phyloP scores from a whole-genome alignment of 257 asterid species.

The Ballota nigra region DNA sequence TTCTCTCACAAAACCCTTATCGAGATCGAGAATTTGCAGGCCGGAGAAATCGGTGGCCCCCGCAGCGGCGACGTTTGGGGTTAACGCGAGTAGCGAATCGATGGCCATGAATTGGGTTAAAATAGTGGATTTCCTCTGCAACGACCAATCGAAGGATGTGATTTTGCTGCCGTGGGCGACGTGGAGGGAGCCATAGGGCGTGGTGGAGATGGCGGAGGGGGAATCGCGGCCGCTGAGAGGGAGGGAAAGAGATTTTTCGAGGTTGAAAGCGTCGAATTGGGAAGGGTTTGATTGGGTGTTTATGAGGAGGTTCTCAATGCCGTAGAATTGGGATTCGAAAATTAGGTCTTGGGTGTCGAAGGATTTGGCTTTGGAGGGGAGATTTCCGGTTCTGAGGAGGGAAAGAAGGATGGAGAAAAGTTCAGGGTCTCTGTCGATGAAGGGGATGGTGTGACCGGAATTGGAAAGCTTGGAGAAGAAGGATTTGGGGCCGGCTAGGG shows the following conservation, averaged over 20 bases:
- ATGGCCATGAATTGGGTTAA: slow-evolving; percentile 78
- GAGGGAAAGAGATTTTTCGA: slow-evolving; percentile 56
- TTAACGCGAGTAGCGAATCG: slow-evolving; percentile 73
- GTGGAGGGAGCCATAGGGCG: slow-evolving; percentile 71
- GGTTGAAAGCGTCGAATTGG: slow-evolving; percentile 81
- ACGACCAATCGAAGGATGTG: slow-evolving; percentile 91
- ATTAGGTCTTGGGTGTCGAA: slow-evolving; percentile 79
- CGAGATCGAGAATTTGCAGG: slow-evolving; percentile 73
- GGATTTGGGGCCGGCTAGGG: slow-evolving; percentile 70
- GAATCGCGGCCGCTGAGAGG: slow-evolving; percentile 82
- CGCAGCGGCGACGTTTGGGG: slow-evolving; percentile 65
- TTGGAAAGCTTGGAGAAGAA: slow-evolving; percentile 52
- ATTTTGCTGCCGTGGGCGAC: slow-evolving; percentile 92
- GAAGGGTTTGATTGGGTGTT: slow-evolving; percentile 71
- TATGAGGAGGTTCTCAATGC: slow-evolving; percentile 60
- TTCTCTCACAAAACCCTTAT: slow-evolving; percentile 53
- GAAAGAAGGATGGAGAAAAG: slow-evolving; percentile 76
- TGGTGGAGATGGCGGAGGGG: slow-evolving; percentile 70
- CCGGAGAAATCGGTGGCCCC: slow-evolving; percentile 97
- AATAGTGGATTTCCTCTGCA: slow-evolving; percentile 72
- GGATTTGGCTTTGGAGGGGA: slow-evolving; percentile 75
- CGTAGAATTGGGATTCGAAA: slow-evolving; percentile 75
- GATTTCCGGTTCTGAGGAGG: slow-evolving; percentile 82
- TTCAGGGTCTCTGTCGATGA: slow-evolving; percentile 89
- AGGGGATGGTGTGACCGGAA: slow-evolving; percentile 39